Evolutionary conservation across 2,329 filamentous ascomycete genomes (phyloP).

Genomic region (Coniochaeta pulveracea): DNA sequence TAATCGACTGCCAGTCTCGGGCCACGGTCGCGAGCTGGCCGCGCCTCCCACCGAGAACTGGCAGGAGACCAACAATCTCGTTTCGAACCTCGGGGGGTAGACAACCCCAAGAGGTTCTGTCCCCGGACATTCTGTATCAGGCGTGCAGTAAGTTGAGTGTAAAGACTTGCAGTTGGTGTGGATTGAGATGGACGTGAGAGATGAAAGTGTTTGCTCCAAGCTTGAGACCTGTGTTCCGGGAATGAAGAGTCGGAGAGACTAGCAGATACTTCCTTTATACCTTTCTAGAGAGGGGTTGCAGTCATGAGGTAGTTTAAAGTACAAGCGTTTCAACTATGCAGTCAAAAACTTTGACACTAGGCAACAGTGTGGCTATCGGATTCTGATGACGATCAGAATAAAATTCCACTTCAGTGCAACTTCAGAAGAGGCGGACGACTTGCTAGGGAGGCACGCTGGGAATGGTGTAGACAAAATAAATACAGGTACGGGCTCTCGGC

Average conservation of each 20-base stretch:
- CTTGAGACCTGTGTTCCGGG: slow-evolving; percentile 1
- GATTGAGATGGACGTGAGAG: slow-evolving; percentile 1
- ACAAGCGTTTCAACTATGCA: slow-evolving; percentile 3
- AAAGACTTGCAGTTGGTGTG: slow-evolving; percentile 2
- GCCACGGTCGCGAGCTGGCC: slow-evolving; percentile 15
- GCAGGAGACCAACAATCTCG: slow-evolving; percentile 3
- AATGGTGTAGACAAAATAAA: not conserved
- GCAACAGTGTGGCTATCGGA: slow-evolving; percentile 1
- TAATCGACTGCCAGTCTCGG: slow-evolving; percentile 16
- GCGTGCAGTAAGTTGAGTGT: slow-evolving; percentile 2
- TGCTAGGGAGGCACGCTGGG: too few relatives aligned
- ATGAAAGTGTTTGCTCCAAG: not conserved
- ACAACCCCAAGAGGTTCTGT: slow-evolving; percentile 1
- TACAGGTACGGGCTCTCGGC: slow-evolving; percentile 1
- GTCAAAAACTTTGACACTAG: slow-evolving; percentile 1
- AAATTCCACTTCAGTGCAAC: not conserved
- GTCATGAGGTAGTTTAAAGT: not conserved
- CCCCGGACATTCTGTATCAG: not conserved
- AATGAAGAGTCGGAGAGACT: slow-evolving; percentile 1
- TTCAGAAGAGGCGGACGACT: too few relatives aligned
- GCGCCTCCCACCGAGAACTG: slow-evolving; percentile 1
- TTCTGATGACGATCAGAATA: not conserved
- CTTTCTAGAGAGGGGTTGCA: slow-evolving; percentile 1
- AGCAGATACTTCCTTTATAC: not conserved
- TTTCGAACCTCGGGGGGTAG: slow-evolving; percentile 2